A percentile compares a stretch with the other conserved stretches of the same genome.
These are phyloP conservation scores for Saururus chinensis DNA, from an alignment of 164 flowering plant genomes.

Conservation along the genomic window DNA sequence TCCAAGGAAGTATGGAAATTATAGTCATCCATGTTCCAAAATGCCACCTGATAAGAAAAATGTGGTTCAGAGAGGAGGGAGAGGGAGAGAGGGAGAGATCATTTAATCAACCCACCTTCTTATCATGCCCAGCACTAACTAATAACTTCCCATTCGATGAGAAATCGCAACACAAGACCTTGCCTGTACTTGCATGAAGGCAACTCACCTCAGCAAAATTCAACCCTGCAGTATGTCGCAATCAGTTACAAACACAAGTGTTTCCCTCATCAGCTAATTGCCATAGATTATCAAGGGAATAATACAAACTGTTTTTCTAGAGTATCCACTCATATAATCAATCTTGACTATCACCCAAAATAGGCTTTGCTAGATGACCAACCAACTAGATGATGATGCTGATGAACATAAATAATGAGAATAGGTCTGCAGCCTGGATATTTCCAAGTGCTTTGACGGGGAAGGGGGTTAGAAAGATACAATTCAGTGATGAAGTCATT, in stretches of 20 bases:
- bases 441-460: too few species aligned
- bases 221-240: constrained; percentile 9
- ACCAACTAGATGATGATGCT: too few species aligned
- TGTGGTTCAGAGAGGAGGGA: neutral
- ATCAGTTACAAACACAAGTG: neutral
- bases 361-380: neutral
- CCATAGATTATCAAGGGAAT: neutral
- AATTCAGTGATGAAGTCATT: too few species aligned
- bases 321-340: neutral
- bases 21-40: constrained; percentile 55
- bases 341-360: neutral
- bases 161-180: constrained; percentile 33
- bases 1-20: constrained; percentile 44
- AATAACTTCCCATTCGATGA: constrained; percentile 29
- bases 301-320: neutral
- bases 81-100: neutral
- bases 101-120: constrained; percentile 28
- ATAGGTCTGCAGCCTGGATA: too few species aligned
- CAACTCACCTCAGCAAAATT: constrained; percentile 19
- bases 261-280: neutral
- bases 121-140: constrained; percentile 38
- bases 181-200: constrained; percentile 14
- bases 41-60: constrained; percentile 40
- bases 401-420: too few species aligned
- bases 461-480: too few species aligned